phyloP scores from a whole-genome alignment of 208 protist genomes.

The Leishmania martiniquensis region DNA sequence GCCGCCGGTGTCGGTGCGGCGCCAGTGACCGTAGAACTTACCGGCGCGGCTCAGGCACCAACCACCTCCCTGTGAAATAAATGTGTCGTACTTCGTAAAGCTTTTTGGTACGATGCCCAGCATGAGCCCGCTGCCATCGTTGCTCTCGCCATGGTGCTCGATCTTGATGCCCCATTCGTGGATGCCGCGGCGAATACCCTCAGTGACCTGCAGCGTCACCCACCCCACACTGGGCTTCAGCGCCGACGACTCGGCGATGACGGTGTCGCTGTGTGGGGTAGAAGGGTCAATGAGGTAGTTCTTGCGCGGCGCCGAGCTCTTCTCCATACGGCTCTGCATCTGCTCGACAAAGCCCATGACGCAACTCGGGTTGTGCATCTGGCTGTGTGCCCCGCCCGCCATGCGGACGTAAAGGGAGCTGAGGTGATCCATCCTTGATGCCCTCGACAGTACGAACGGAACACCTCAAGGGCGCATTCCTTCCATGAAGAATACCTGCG shows the following conservation, averaged over 20 bases:
- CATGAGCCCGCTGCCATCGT: conserved; percentile 93
- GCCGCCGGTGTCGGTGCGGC: conserved; percentile 63
- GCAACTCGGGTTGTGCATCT: conserved; percentile 68
- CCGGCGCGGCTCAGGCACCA: conserved; percentile 93
- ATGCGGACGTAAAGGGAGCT: conserved; percentile 79
- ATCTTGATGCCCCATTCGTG: conserved; percentile 94
- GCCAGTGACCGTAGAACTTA: conserved; percentile 95
- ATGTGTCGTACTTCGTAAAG: conserved; percentile 93
- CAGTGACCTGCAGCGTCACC: conserved; percentile 92
- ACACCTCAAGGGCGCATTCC: background rate
- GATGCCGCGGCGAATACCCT: conserved; percentile 83
- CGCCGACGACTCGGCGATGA: conserved; percentile 87
- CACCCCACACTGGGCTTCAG: conserved; percentile 92
- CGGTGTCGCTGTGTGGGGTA: conserved; percentile 88
- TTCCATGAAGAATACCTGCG: conserved; percentile 8
- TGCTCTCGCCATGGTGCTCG: conserved; percentile 92
- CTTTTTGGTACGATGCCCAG: conserved; percentile 91
- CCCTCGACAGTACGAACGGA: background rate
- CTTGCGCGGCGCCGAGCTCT: conserved; percentile 69
- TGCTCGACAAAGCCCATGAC: conserved; percentile 77
- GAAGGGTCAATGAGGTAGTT: conserved; percentile 91
- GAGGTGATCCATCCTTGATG: conserved; percentile 71
- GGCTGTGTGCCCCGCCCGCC: conserved; percentile 62
- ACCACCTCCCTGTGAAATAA: conserved; percentile 92
- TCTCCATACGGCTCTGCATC: conserved; percentile 68